Percentiles rank a stretch among this genome's conserved stretches.
Evolutionary conservation across 768 basidiomycete species (phyloP).

Genomic region (Guyanaporus albipodus): DNA sequence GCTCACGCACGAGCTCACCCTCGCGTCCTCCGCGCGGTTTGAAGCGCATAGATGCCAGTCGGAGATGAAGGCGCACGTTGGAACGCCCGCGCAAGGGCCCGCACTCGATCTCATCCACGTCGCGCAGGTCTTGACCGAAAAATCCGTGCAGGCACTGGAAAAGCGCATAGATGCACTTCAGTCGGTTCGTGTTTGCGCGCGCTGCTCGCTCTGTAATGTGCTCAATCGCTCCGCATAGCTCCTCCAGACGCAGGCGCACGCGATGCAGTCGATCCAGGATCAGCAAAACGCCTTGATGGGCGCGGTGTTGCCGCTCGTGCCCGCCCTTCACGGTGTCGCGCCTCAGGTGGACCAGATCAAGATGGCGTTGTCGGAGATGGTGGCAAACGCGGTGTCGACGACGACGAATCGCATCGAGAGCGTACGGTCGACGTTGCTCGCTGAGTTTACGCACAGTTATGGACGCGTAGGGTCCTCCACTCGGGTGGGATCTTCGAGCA

Average conservation of each 20-base stretch:
- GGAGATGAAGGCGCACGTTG: conserved; percentile 55
- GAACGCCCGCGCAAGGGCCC: conserved; percentile 49
- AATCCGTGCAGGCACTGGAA: conserved; percentile 41
- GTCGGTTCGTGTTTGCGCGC: conserved; percentile 37
- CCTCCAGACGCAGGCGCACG: conserved; percentile 52
- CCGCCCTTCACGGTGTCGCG: conserved; percentile 56
- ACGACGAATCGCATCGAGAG: conserved; percentile 14
- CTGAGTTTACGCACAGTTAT: conserved; percentile 1
- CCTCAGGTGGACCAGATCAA: conserved; percentile 43
- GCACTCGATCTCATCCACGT: conserved; percentile 39
- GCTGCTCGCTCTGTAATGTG: conserved; percentile 2
- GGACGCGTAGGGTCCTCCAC: conserved; percentile 1
- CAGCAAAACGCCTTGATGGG: conserved; percentile 34
- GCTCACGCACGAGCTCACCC: no score
- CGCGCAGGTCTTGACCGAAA: conserved; percentile 37
- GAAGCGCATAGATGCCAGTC: conserved; percentile 63
- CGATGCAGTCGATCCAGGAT: conserved; percentile 52
- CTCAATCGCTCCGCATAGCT: conserved; percentile 32
- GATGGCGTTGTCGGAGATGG: conserved; percentile 12
- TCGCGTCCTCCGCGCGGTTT: no score
- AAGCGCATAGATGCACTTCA: conserved; percentile 57
- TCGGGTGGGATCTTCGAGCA: background rate
- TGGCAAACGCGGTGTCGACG: conserved; percentile 16
- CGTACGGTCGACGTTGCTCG: conserved; percentile 10
- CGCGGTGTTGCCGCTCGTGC: conserved; percentile 54